phyloP scores from a whole-genome alignment of 371 early-diverging fungal species.

The Zychaea mexicana region DNA sequence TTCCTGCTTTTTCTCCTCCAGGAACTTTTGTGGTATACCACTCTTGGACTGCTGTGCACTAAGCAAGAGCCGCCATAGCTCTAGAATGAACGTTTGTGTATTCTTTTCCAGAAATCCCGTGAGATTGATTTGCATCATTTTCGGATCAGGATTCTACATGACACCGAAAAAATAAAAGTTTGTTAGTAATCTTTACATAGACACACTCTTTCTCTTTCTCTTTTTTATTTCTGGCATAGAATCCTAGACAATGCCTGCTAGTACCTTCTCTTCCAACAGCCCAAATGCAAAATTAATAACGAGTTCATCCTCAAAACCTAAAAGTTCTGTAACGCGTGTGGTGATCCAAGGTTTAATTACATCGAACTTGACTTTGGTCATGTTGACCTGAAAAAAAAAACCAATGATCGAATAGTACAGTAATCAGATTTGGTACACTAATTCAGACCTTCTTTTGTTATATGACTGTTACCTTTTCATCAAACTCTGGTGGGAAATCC shows the following conservation, averaged over 20 bases:
- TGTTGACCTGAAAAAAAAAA: slow-evolving; percentile 68
- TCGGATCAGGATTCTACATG: slow-evolving; percentile 77
- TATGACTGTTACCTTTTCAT: slow-evolving; percentile 69
- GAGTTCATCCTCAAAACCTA: slow-evolving; percentile 95
- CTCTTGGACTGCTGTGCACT: slow-evolving; percentile 83
- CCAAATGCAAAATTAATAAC: slow-evolving; percentile 84
- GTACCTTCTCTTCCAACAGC: slow-evolving; percentile 76
- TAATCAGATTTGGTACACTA: too few relatives aligned
- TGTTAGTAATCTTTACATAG: background rate
- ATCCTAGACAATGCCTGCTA: background rate
- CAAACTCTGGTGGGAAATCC: slow-evolving; percentile 83
- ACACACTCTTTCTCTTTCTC: background rate
- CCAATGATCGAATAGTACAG: background rate
- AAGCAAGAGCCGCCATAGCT: slow-evolving; percentile 88
- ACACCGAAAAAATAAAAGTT: background rate
- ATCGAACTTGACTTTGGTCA: slow-evolving; percentile 85
- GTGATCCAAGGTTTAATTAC: slow-evolving; percentile 91
- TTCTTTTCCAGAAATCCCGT: slow-evolving; percentile 92
- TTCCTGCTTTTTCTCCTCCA: slow-evolving; percentile 88
- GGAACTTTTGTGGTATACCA: slow-evolving; percentile 86
- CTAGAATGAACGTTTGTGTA: slow-evolving; percentile 78
- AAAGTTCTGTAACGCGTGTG: slow-evolving; percentile 69
- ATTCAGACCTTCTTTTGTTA: too few relatives aligned
- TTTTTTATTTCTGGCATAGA: too few relatives aligned
- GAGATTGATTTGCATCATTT: slow-evolving; percentile 91